Base-by-base conservation (phyloP, 129 eudicot genomes). In the Tagetes patula region DNA sequence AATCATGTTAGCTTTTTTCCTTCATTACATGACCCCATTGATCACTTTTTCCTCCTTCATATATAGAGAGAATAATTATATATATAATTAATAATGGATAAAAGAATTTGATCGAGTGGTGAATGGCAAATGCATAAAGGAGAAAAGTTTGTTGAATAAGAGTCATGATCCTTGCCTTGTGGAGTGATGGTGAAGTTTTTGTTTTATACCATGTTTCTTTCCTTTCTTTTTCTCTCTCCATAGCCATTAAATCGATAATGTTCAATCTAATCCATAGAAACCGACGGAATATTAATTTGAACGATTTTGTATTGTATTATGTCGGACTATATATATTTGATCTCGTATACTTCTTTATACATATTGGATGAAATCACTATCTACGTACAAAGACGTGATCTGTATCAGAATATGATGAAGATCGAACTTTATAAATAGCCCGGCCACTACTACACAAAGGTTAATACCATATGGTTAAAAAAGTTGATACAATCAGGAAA, bases 151-250 rank as follows among this genome's bases (percentile, higher is more conserved):
- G 38, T 60, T 48, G 38, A 40, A 60, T 62, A 74, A 46, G 43
- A 77, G 77, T 78, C 77, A 52, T 63, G 72, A 78, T 71, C 82
- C 13, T 65, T 72, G 63, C 77, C 82, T 78, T 65, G 67, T 52
- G 71, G 69, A 65, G 60, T 73, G 81, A 75, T 73, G 58, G 84
- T 37, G 70, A 80, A 71, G 79, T 75, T 72, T 84, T 85, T 88
- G 94, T 85, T 84, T 72, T 75, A 76, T 71, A 43, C 73, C 84
- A 77, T 79, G 89, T 81, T 71, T 82, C 79, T 77, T 82, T 84
- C 84, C 73, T 49, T 55, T 73, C 65, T 69, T 66, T 79, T 39
- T 65, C 73, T 53, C 59, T 69, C 75, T 45, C 42, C 46, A 49
- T 53, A 39, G 42, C 53, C 58, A 2, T 56, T 41, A 32, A 32